These are phyloP conservation scores for Rosa hybrid DNA, from an alignment of 331 rosid genomes.

Conservation along the genomic window DNA sequence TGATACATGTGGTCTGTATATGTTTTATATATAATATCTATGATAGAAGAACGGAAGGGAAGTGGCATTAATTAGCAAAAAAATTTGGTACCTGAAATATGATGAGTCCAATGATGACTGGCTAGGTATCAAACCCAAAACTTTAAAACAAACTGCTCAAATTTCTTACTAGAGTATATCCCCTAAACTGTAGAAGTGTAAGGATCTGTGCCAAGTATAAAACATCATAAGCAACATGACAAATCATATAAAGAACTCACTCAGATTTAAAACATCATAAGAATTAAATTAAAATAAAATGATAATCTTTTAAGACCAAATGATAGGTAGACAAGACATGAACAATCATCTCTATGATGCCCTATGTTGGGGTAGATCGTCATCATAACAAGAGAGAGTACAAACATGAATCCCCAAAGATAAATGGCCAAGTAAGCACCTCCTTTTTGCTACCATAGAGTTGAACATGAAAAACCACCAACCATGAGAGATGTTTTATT, in stretches of 20 bases:
- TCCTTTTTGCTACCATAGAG: constrained; percentile 75
- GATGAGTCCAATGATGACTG: constrained; percentile 89
- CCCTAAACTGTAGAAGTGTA: constrained; percentile 93
- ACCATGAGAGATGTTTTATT: background rate
- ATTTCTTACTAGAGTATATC: constrained; percentile 88
- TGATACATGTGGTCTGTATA: background rate
- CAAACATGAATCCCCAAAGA: constrained; percentile 94
- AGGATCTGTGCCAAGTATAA: constrained; percentile 60
- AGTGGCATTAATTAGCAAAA: background rate
- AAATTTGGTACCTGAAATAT: constrained; percentile 69
- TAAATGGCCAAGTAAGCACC: constrained; percentile 96
- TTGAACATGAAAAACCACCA: constrained; percentile 24
- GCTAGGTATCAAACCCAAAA: constrained; percentile 93
- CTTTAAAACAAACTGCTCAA: constrained; percentile 74
- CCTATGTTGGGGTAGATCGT: constrained; percentile 59
- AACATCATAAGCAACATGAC: constrained; percentile 19
- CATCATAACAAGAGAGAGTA: constrained; percentile 91
- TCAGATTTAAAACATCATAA: background rate
- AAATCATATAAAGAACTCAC: constrained; percentile 13
- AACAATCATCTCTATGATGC: background rate
- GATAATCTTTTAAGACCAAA: background rate
- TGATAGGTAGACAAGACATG: background rate
- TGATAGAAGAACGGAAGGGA: background rate
- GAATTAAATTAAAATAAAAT: background rate
- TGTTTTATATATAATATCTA: background rate